Percentiles rank a stretch among this genome's conserved stretches.
Evolutionary conservation across 1,284 basidiomycete genomes (phyloP).

Genomic region (Volvariella surrecta): DNA sequence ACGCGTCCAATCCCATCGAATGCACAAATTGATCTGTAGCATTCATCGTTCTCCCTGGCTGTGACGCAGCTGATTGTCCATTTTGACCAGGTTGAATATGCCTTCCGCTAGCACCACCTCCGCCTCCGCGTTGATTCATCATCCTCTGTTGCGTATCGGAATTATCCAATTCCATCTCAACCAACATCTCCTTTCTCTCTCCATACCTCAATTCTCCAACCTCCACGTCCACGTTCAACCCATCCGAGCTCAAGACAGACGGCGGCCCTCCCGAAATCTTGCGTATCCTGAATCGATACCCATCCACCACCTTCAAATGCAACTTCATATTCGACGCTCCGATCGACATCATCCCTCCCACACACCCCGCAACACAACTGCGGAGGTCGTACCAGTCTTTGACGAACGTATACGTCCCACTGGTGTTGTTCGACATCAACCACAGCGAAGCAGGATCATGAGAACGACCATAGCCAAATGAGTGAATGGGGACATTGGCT

Average conservation of each 20-base stretch:
- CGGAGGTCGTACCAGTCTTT: slow-evolving; percentile 93
- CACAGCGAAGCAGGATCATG: slow-evolving; percentile 98
- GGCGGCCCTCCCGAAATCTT: slow-evolving; percentile 84
- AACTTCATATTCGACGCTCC: slow-evolving; percentile 85
- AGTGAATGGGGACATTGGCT: slow-evolving; percentile 92
- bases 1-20: slow-evolving; percentile 69
- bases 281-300: slow-evolving; percentile 78
- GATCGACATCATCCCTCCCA: slow-evolving; percentile 92
- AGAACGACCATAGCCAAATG: slow-evolving; percentile 92
- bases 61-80: neutral
- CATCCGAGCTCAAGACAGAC: slow-evolving; percentile 78
- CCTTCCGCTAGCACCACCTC: slow-evolving; percentile 9
- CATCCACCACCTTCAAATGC: slow-evolving; percentile 83
- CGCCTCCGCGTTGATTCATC: slow-evolving; percentile 14
- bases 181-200: slow-evolving; percentile 88
- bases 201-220: slow-evolving; percentile 90
- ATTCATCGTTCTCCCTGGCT: slow-evolving; percentile 31
- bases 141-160: slow-evolving; percentile 40
- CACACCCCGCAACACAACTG: slow-evolving; percentile 82
- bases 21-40: slow-evolving; percentile 78
- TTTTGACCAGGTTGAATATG: neutral
- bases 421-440: slow-evolving; percentile 97
- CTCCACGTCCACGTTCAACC: slow-evolving; percentile 91
- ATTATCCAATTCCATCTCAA: slow-evolving; percentile 89
- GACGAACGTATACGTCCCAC: slow-evolving; percentile 95